Evolutionary conservation across 108 stramenopile genomes (phyloP).

Genomic region (Skeletonema tropicum): DNA sequence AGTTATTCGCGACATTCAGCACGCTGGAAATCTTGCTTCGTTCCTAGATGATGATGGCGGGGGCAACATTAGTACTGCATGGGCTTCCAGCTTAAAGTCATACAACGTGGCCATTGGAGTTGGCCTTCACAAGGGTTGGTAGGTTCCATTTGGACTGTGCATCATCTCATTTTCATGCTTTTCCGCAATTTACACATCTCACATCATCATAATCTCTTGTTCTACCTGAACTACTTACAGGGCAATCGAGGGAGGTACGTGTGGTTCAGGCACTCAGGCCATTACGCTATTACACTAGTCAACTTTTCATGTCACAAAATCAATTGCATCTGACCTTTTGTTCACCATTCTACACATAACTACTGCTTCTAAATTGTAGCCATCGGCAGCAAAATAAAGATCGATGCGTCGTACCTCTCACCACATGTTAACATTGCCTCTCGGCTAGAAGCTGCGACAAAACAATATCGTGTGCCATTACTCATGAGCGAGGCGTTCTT

Average conservation of each 20-base stretch:
- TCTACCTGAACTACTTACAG: no score
- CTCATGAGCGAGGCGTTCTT: slow-evolving; percentile 66
- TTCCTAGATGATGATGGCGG: slow-evolving; percentile 34
- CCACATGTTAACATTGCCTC: slow-evolving; percentile 76
- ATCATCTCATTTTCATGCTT: no score
- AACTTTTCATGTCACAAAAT: no score
- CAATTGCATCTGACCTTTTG: no score
- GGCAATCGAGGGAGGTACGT: slow-evolving; percentile 66
- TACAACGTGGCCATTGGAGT: slow-evolving; percentile 64
- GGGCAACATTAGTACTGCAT: slow-evolving; percentile 26
- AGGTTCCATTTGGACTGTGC: no score
- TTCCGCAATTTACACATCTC: no score
- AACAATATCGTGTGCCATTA: slow-evolving; percentile 60
- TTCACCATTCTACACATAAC: no score
- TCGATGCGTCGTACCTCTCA: slow-evolving; percentile 76
- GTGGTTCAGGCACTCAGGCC: no score
- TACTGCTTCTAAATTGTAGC: slow-evolving; percentile 2
- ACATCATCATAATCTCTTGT: no score
- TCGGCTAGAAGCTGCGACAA: slow-evolving; percentile 67
- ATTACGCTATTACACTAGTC: no score
- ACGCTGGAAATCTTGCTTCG: slow-evolving; percentile 39
- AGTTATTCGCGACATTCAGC: slow-evolving; percentile 39
- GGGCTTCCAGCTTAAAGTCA: slow-evolving; percentile 34
- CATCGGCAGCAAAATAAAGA: slow-evolving; percentile 72
- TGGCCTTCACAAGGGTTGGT: slow-evolving; percentile 78